These are phyloP conservation scores for Yamadazyma nakazawae DNA, from an alignment of 805 yeast genomes.

Conservation along the genomic window DNA sequence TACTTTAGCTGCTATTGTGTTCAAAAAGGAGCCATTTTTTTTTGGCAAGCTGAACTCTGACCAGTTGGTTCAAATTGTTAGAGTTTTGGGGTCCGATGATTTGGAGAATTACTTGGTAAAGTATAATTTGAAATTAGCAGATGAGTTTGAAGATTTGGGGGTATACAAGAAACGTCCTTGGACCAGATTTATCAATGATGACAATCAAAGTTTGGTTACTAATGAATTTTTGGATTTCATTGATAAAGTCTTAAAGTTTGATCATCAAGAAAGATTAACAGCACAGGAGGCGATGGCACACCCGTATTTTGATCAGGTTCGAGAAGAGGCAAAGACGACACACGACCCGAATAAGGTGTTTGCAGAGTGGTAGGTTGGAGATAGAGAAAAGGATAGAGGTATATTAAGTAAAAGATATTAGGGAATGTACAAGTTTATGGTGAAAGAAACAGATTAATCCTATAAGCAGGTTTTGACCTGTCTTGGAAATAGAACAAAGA, in stretches of 20 bases:
- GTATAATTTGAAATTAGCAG: slow-evolving; percentile 67
- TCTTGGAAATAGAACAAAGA: no score
- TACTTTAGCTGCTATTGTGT: slow-evolving; percentile 85
- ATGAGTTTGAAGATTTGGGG: slow-evolving; percentile 67
- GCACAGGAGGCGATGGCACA: slow-evolving; percentile 87
- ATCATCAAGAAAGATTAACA: slow-evolving; percentile 84
- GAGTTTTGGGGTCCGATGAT: slow-evolving; percentile 84
- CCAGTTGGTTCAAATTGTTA: slow-evolving; percentile 84
- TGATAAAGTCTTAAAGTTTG: slow-evolving; percentile 76
- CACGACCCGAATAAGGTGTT: background rate
- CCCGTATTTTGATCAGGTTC: slow-evolving; percentile 32
- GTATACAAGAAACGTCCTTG: slow-evolving; percentile 83
- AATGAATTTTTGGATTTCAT: slow-evolving; percentile 74
- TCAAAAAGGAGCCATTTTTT: slow-evolving; percentile 89
- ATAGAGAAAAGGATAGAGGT: background rate
- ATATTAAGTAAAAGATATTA: background rate
- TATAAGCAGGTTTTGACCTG: no score
- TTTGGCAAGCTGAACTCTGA: slow-evolving; percentile 89
- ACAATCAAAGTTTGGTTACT: slow-evolving; percentile 64
- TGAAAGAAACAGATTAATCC: background rate
- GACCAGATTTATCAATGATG: slow-evolving; percentile 68
- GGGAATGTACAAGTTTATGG: background rate
- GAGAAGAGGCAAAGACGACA: slow-evolving; percentile 2
- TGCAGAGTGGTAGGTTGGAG: background rate
- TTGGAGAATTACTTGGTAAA: slow-evolving; percentile 64